Evolutionary conservation across 2,329 filamentous ascomycete genomes (phyloP), one percentile per base, ranked within the genome.

Genomic region (Elsinoe perseae): DNA sequence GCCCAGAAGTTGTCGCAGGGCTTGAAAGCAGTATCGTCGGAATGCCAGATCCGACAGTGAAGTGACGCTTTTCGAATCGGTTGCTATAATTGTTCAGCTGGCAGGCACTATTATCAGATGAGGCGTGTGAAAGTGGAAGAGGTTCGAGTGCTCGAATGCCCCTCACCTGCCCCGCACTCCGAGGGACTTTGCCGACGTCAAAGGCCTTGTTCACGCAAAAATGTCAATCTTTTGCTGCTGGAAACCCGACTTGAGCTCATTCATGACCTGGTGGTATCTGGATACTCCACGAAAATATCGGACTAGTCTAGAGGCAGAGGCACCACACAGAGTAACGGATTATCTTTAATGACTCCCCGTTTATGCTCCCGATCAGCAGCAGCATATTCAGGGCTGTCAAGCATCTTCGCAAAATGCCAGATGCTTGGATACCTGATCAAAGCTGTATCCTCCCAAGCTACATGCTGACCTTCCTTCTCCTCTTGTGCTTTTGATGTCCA

Each of bases 361-460:
- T 64, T 63, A 52, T 56, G 63, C 50, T 57, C 61, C 25, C 63
- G 32, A 57, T 64, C 63, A 20, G 58, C 63, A 18, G 55, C 59
- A 18, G 62, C 61, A 59, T 64, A 63, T 34, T 54, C 60, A 34
- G 59, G 57, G 56, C 61, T 60, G 59, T 62, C 63, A 21, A 63
- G 34, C 60, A 64, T 32, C 50, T 63, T 63, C 2, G 48, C 60
- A 40, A 64, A 64, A 58, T 64, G 62, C 62, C 62, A 62, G 20
- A 63, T 53, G 53, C 57, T 60, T 28, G 61, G 62, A 52, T 64
- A 64, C 53, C 52, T 56, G 32, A 63, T 58, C 50, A 64, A 46
- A 1, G 58, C 60, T 12, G 38, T 28, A 42, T 63, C 60, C 38
- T 62, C 59, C 62, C 62, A 64, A 8, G 43, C 56, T 5, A 54